Evolutionary conservation across 495 filamentous ascomycete genomes (phyloP), one percentile per base, ranked within the genome.

Genomic region (Penicillium fimorum): DNA sequence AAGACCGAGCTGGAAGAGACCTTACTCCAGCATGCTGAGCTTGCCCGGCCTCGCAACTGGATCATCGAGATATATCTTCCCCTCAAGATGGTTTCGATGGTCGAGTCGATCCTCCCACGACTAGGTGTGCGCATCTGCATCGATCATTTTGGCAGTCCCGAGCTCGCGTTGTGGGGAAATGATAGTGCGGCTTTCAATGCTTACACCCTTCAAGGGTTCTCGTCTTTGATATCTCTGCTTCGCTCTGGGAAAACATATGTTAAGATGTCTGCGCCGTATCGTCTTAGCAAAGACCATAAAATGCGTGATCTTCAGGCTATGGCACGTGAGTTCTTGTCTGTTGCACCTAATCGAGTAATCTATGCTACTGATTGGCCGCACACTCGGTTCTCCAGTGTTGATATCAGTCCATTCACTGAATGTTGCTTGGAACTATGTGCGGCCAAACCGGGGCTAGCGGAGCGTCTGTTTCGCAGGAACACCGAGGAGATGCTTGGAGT

Each of bases 301-400:
- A 62, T 69, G 49, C 61, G 66, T 8, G 72, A 77, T 55, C 54
- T 79, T 0, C 71, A 74, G 54, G 61, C 63, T n/a, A 68, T 78
- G 63, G 68, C 66, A 15, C 62, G 58, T 1, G 70, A 76, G 47
- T 70, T 79, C 18, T 55, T 79, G 12, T 60, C 60, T 20, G 63
- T 69, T 24, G 72, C 69, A 41, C 69, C 69, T 47, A 50, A 70
- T 42, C 62, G 70, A 25, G 65, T 76, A n/a, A 67, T 82, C 10
- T 82, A 75, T 57, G 79, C 76, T 2, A 79, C 74, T 2, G 79
- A 82, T 63, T 82, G 79, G 79, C 79, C 79, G 11, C 77, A 81
- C 61, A 82, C 79, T 12, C 73, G 78, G 22, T 79, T 74, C 50
- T 68, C 73, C 5, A 69, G 70, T 2, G 53, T 78, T 15, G 70